Evolutionary conservation across 208 protist genomes (phyloP).

Genomic region (Leishmania mexicana): DNA sequence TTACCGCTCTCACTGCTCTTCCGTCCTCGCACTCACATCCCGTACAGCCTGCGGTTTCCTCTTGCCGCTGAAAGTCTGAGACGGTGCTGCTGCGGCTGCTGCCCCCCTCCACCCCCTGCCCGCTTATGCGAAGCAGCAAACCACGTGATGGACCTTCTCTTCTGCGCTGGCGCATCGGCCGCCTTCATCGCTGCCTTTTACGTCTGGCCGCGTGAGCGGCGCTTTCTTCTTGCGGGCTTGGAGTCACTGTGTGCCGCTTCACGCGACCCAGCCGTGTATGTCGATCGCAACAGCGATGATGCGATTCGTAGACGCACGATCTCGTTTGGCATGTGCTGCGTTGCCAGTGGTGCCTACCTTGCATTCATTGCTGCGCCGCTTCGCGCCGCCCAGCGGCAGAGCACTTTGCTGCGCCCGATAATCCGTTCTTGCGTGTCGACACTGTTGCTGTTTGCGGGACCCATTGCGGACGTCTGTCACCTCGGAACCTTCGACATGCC

Average conservation of each 20-base stretch:
- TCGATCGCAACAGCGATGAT: constrained; percentile 45
- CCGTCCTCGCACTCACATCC: neutral
- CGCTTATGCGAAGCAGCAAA: neutral
- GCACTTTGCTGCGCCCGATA: neutral
- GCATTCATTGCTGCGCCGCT: neutral
- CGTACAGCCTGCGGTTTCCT: neutral
- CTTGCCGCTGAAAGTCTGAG: neutral
- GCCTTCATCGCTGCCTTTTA: constrained; percentile 72
- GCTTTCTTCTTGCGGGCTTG: constrained; percentile 31
- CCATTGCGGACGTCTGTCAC: constrained; percentile 28
- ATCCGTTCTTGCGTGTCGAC: constrained; percentile 29
- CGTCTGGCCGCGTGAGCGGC: constrained; percentile 50
- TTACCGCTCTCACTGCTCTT: neutral
- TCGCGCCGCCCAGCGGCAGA: neutral
- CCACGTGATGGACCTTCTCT: constrained; percentile 47
- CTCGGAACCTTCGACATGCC: constrained; percentile 3
- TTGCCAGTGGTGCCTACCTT: constrained; percentile 19
- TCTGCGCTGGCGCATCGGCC: constrained; percentile 27
- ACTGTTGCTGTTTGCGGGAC: constrained; percentile 47
- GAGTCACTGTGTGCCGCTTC: constrained; percentile 43
- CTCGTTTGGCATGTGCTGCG: constrained; percentile 22
- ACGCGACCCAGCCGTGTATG: constrained; percentile 24
- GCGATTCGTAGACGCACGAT: constrained; percentile 44
- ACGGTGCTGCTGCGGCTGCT: neutral
- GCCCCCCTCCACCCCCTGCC: neutral